Evolutionary conservation across 139 green algal genomes (phyloP).

Genomic region (Coelastrella sp.): DNA sequence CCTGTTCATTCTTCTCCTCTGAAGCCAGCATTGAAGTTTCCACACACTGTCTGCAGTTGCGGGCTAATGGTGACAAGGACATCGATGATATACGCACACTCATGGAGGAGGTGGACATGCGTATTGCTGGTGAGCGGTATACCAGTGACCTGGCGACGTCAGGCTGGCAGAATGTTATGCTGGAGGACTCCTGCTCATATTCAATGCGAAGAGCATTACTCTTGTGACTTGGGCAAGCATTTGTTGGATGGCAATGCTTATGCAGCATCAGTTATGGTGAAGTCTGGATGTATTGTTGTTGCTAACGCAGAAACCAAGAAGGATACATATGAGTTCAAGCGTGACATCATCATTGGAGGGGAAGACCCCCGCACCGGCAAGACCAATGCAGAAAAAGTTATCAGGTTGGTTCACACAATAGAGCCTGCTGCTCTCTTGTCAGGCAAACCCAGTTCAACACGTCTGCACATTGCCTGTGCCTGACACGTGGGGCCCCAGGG

Average conservation of each 20-base stretch:
- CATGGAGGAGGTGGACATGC: slow-evolving; percentile 84
- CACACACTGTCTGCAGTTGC: slow-evolving; percentile 45
- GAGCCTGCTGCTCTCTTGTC: no score
- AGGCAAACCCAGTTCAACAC: background rate
- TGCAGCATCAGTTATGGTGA: no score
- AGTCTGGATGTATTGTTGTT: background rate
- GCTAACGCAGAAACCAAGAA: slow-evolving; percentile 72
- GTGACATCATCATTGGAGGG: slow-evolving; percentile 86
- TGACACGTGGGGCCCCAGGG: no score
- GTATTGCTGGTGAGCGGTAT: slow-evolving; percentile 56
- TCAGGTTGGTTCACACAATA: slow-evolving; percentile 52
- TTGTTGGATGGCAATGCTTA: background rate
- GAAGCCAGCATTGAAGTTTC: background rate
- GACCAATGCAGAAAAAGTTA: slow-evolving; percentile 80
- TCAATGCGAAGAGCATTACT: no score
- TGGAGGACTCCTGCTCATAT: no score
- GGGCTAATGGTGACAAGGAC: slow-evolving; percentile 65
- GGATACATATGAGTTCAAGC: slow-evolving; percentile 90
- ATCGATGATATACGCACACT: slow-evolving; percentile 78
- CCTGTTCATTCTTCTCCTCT: background rate
- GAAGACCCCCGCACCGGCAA: slow-evolving; percentile 82
- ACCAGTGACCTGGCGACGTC: background rate
- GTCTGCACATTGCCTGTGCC: no score
- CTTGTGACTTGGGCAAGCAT: background rate
- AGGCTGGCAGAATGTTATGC: background rate